Evolutionary conservation across 495 filamentous ascomycete species (phyloP), one percentile per base, ranked within the genome.

Genomic region (Elasticomyces elasticus): DNA sequence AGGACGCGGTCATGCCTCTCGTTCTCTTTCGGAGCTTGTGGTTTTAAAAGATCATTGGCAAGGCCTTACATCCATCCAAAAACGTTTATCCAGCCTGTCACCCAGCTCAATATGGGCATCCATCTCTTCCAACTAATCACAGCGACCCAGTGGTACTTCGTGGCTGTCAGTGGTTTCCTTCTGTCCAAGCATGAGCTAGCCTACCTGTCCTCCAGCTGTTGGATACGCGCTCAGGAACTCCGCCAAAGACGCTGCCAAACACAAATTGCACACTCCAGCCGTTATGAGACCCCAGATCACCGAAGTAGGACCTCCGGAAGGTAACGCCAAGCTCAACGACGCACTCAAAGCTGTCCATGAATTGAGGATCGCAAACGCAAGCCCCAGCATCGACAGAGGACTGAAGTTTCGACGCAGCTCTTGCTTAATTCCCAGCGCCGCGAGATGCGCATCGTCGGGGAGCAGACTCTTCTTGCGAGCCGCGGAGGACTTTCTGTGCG

Each of bases 211-310:
- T 55, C 76, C 76, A 43, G 49, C 51, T 4, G 82, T 87, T 38
- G 85, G 85, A 63, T 82, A 87, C 0, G 82, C 84, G 6, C 79
- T 81, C 19, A 86, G 67, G 61, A 87, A 87, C 60, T 89, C 85
- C 12, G 85, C 82, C 23, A 89, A 67, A 6, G 82, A 86, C 1
- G 79, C 73, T 17, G 85, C 81, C 33, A 87, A 76, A 57, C 80
- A 85, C n/a, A 85, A 52, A 62, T 84, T 86, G 65, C 83, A 86
- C 25, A 86, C 30, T 24, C 84, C 84, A 2, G 84, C 80, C 3
- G 84, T 82, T 19, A 87, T 64, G 44, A 87, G 69, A 13, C 83
- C 83, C 77, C 77, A 80, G 27, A 80, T 64, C 17, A 79, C 72
- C 24, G 72, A 66, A n/a, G 71, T 74, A 0, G 77, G 72, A 0